These are phyloP conservation scores for Hibiscus trionum DNA, from an alignment of 345 rosid species.

Conservation along the genomic window DNA sequence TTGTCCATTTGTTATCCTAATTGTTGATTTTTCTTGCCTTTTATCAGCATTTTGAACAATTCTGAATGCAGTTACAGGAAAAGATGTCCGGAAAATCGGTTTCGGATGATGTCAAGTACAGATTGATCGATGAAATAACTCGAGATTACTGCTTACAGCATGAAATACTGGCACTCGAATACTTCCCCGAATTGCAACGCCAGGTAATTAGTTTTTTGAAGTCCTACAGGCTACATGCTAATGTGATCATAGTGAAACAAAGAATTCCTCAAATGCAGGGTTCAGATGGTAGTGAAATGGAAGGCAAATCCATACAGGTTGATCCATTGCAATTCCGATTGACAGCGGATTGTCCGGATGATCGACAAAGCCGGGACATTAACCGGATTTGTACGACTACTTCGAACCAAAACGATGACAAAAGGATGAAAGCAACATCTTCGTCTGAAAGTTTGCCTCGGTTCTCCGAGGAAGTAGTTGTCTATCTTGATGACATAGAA, in stretches of 20 bases:
- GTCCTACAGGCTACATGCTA: background rate
- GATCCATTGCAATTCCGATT: conserved; percentile 11
- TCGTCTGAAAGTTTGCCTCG: conserved; percentile 36
- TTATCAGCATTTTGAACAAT: background rate
- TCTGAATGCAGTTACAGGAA: conserved; percentile 40
- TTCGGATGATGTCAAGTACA: conserved; percentile 42
- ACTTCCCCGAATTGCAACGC: conserved; percentile 34
- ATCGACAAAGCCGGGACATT: conserved; percentile 10
- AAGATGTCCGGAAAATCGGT: conserved; percentile 35
- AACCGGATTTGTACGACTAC: background rate
- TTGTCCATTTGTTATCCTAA: conserved; percentile 3
- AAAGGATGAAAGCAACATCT: conserved; percentile 18
- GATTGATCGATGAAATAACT: conserved; percentile 46
- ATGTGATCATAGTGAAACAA: conserved; percentile 12
- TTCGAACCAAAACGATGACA: background rate
- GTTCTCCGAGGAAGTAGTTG: conserved; percentile 25
- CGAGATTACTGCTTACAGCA: conserved; percentile 32
- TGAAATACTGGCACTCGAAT: conserved; percentile 49
- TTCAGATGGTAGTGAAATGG: conserved; percentile 13
- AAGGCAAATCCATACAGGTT: conserved; percentile 5
- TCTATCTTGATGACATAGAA: conserved; percentile 47
- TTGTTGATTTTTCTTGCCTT: background rate
- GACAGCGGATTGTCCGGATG: background rate
- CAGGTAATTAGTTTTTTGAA: conserved; percentile 22
- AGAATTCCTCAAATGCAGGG: conserved; percentile 5